Percentiles rank a stretch among this genome's conserved stretches.
Conservation (phyloP, 148 eudicot genomes). For the Bassia scoparia region DNA sequence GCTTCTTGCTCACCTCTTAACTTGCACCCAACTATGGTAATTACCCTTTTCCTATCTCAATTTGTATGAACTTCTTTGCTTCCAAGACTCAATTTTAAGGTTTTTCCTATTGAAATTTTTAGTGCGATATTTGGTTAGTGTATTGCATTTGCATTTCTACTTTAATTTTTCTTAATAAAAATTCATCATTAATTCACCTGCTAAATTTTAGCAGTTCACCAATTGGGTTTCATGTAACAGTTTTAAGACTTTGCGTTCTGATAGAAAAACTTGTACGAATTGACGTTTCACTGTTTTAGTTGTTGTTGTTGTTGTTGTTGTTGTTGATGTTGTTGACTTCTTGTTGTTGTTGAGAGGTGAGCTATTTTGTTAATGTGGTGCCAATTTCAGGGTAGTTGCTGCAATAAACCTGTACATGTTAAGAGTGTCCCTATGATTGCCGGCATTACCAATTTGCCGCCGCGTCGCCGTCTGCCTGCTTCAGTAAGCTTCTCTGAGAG, state of each 20-base stretch:
- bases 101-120: background rate
- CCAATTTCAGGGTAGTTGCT: constrained; percentile 2
- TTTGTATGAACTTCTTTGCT: background rate
- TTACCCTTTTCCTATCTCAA: background rate
- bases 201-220: background rate
- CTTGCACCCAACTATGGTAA: background rate
- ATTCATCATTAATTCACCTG: too few species aligned
- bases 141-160: background rate
- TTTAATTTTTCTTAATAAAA: too few species aligned
- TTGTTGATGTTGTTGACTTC: too few species aligned
- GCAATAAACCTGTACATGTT: background rate
- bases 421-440: constrained; percentile 11
- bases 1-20: constrained; percentile 10
- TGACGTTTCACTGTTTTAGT: too few species aligned
- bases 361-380: background rate
- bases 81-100: constrained; percentile 5
- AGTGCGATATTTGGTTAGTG: background rate
- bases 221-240: too few species aligned
- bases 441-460: constrained; percentile 2
- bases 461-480: background rate
- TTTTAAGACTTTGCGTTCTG: too few species aligned
- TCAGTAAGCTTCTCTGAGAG: constrained; percentile 4
- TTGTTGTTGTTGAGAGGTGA: too few species aligned
- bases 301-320: too few species aligned
- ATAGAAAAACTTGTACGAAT: too few species aligned